phyloP scores from a whole-genome alignment of 2,329 filamentous ascomycete genomes.

The Chaetomium strumarium region DNA sequence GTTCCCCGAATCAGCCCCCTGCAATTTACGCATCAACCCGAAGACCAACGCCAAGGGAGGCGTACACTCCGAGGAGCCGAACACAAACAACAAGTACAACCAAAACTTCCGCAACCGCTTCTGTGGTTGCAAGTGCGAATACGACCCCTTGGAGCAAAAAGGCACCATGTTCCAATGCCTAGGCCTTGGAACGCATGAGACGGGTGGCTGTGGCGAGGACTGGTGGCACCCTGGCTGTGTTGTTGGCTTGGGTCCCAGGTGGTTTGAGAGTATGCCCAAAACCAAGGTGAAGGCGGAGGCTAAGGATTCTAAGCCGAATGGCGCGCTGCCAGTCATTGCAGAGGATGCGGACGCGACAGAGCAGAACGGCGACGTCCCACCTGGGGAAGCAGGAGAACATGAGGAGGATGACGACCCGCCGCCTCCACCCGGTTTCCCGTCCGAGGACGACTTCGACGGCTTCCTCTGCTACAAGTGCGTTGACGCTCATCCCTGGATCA shows the following conservation, averaged over 20 bases:
- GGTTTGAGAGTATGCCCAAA: constrained; percentile 52
- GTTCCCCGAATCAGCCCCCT: constrained; percentile 63
- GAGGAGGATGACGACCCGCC: constrained; percentile 54
- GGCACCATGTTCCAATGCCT: constrained; percentile 98
- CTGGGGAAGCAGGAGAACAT: constrained; percentile 28
- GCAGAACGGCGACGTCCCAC: constrained; percentile 18
- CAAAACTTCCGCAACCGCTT: constrained; percentile 93
- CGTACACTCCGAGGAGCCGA: constrained; percentile 69
- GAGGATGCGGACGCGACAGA: constrained; percentile 40
- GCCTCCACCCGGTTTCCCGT: constrained; percentile 78
- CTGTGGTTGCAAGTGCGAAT: constrained; percentile 82
- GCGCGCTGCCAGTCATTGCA: constrained; percentile 42
- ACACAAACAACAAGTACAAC: constrained; percentile 78
- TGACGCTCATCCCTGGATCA: constrained; percentile 84
- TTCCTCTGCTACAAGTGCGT: constrained; percentile 95
- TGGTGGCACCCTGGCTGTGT: constrained; percentile 97
- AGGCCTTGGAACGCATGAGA: constrained; percentile 71
- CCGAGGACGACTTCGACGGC: constrained; percentile 81
- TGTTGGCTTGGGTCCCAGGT: constrained; percentile 70
- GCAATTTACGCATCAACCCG: constrained; percentile 66
- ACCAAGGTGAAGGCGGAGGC: constrained; percentile 29
- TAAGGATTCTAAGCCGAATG: constrained; percentile 18
- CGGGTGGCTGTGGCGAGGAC: constrained; percentile 89
- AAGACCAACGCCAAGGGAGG: constrained; percentile 68
- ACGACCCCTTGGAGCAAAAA: constrained; percentile 82